phyloP scores from a whole-genome alignment of 2,329 filamentous ascomycete genomes.

The Hysterium pulicare region DNA sequence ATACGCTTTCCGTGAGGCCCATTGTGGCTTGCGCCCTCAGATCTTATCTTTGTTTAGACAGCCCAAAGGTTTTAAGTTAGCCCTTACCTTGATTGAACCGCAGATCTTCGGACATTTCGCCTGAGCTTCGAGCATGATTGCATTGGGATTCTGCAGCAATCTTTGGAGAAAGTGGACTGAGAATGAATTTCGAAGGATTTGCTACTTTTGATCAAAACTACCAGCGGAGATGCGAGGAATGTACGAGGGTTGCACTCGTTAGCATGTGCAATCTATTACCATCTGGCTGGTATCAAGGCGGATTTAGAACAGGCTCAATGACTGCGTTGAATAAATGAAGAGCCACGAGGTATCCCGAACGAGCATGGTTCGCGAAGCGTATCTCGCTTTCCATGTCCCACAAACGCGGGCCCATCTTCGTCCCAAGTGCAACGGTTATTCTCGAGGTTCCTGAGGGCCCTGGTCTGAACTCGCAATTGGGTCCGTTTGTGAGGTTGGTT shows the following conservation, averaged over 20 bases:
- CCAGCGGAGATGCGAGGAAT: background rate
- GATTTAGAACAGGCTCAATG: background rate
- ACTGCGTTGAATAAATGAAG: slow-evolving; percentile 3
- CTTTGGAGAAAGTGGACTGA: background rate
- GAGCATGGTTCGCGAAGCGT: background rate
- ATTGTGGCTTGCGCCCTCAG: background rate
- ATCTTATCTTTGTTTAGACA: no score
- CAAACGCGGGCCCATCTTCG: slow-evolving; percentile 29
- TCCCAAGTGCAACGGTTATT: background rate
- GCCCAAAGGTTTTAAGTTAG: no score
- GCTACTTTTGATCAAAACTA: background rate
- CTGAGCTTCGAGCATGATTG: background rate
- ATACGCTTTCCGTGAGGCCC: background rate
- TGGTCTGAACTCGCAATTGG: background rate
- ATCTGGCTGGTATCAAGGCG: background rate
- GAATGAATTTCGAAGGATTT: background rate
- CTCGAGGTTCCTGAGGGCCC: background rate
- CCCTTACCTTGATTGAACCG: no score
- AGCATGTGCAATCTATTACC: background rate
- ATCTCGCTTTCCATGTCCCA: background rate
- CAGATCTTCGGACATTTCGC: no score
- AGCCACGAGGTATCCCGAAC: slow-evolving; percentile 4
- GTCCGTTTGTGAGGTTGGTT: background rate
- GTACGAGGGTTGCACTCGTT: background rate
- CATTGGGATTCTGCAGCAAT: background rate